Evolutionary conservation across 2,329 filamentous ascomycete genomes (phyloP).

Genomic region (Aspergillus ustus): DNA sequence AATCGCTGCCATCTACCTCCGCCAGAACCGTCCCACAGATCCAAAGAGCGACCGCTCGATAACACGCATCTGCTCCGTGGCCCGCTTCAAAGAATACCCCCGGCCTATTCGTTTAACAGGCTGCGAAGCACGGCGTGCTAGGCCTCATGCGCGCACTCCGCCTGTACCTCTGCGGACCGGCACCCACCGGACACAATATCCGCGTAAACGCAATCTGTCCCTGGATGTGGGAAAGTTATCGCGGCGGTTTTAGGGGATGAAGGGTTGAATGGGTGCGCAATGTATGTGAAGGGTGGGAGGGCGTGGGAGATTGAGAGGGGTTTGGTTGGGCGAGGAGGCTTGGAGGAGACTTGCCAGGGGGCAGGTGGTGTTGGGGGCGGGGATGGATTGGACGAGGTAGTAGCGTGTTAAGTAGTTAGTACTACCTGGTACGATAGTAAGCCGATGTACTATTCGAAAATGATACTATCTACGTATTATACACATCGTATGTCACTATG

Average conservation of each 20-base stretch:
- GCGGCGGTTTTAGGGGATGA: slow-evolving; percentile 40
- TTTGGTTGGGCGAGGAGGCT: slow-evolving; percentile 50
- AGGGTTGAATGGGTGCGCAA: slow-evolving; percentile 44
- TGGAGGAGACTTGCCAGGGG: slow-evolving; percentile 39
- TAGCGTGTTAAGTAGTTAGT: no score
- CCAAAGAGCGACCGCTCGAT: slow-evolving; percentile 45
- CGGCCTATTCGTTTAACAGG: slow-evolving; percentile 52
- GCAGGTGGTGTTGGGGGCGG: slow-evolving; percentile 35
- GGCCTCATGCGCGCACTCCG: slow-evolving; percentile 54
- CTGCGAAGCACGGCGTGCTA: slow-evolving; percentile 55
- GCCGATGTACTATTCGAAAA: neutral
- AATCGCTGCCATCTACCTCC: slow-evolving; percentile 56
- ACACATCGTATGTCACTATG: no score
- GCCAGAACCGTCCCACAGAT: slow-evolving; percentile 37
- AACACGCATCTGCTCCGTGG: slow-evolving; percentile 50
- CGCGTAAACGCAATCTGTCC: slow-evolving; percentile 52
- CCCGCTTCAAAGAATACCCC: slow-evolving; percentile 56
- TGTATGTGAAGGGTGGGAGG: slow-evolving; percentile 50
- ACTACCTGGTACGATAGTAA: no score
- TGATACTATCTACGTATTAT: no score
- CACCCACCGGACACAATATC: slow-evolving; percentile 43
- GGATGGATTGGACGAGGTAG: neutral
- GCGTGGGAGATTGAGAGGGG: slow-evolving; percentile 50
- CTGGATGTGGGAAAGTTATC: slow-evolving; percentile 47
- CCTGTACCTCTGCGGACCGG: slow-evolving; percentile 36